Base-by-base conservation (phyloP, 1,284 basidiomycete genomes). In the Sporisorium exsertum region DNA sequence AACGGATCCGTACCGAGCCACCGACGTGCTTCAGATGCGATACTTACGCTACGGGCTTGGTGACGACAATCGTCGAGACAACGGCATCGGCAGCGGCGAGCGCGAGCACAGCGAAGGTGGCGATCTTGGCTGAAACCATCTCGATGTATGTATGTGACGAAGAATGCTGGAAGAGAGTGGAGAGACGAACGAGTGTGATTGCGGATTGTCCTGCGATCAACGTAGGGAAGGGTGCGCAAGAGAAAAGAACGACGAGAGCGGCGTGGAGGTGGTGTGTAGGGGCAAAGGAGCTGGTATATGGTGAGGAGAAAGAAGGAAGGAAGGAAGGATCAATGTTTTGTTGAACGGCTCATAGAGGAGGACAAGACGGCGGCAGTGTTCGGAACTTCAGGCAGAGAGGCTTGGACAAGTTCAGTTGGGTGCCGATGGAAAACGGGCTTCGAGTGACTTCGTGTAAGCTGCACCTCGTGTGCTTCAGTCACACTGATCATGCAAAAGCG, bases 1-100 rank as follows among this genome's bases (percentile, higher is more conserved):
- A 42, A 51, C 12, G n/a, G 8, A 18, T 29, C 6, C 29, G 20
- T 13, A 18, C 2, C 35, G 9, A 20, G 20, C 5, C 29, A 33
- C 7, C 22, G 4, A 12, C 55, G 15, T 32, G 32, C 3, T 26
- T 40, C 53, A 15, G 26, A 12, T 5, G 33, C 5, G 32, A 10
- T 56, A 80, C 78, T 72, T 52, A 80, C 75, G 72, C 67, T 53
- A 81, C 78, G 26, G 79, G 79, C 43, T 60, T 67, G 59, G 79
- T 81, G 69, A 80, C 53, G 33, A 78, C 72, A 45, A 79, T 53
- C 49, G 77, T 77, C 12, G 79, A 74, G 24, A 79, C 68, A 15
- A 59, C 71, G 27, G 66, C 53, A 40, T 76, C 77, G 40, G 64
- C 74, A 40, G 66, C 61, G 37, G 66, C 60, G 49, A 79, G 72